These are phyloP conservation scores for Saxophila tyrrhenica DNA, from an alignment of 495 filamentous ascomycete genomes.

Conservation along the genomic window DNA sequence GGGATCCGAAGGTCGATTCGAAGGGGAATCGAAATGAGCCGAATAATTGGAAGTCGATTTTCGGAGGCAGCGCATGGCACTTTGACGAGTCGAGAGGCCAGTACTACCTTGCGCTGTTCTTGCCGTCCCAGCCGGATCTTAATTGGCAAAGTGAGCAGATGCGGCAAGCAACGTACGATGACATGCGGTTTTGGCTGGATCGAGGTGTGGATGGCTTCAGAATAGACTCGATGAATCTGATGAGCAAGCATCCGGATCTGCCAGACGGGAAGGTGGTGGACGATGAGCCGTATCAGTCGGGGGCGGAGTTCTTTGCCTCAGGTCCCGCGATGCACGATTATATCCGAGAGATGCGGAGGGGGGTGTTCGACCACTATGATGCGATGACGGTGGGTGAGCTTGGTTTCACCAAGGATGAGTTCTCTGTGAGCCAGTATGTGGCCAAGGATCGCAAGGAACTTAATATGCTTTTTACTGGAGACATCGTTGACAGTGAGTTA, in stretches of 20 bases:
- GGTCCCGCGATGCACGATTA: slow-evolving; percentile 27
- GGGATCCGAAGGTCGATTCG: slow-evolving; percentile 19
- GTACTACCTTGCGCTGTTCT: slow-evolving; percentile 27
- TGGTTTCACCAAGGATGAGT: slow-evolving; percentile 14
- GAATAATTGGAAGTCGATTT: slow-evolving; percentile 23
- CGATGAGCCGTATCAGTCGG: slow-evolving; percentile 14
- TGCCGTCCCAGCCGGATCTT: slow-evolving; percentile 23
- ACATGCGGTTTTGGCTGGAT: slow-evolving; percentile 27
- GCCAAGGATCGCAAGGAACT: slow-evolving; percentile 16
- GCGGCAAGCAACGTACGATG: slow-evolving; percentile 21
- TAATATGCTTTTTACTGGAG: slow-evolving; percentile 28
- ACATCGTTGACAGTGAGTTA: slow-evolving; percentile 13
- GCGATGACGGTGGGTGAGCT: slow-evolving; percentile 22
- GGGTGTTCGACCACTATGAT: slow-evolving; percentile 12
- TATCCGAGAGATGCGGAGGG: slow-evolving; percentile 22
- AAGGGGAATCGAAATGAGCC: slow-evolving; percentile 21
- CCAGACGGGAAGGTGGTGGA: slow-evolving; percentile 20
- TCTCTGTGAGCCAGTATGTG: slow-evolving; percentile 17
- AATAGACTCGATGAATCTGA: slow-evolving; percentile 26
- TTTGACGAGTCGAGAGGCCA: slow-evolving; percentile 23
- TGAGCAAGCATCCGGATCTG: slow-evolving; percentile 19
- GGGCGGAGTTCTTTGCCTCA: slow-evolving; percentile 20
- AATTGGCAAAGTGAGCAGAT: slow-evolving; percentile 24
- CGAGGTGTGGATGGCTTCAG: slow-evolving; percentile 27
- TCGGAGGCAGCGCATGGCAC: slow-evolving; percentile 20